Evolutionary conservation across 2,329 filamentous ascomycete genomes (phyloP), one percentile per base, ranked within the genome.

Genomic region (Pseudopithomyces maydicus): DNA sequence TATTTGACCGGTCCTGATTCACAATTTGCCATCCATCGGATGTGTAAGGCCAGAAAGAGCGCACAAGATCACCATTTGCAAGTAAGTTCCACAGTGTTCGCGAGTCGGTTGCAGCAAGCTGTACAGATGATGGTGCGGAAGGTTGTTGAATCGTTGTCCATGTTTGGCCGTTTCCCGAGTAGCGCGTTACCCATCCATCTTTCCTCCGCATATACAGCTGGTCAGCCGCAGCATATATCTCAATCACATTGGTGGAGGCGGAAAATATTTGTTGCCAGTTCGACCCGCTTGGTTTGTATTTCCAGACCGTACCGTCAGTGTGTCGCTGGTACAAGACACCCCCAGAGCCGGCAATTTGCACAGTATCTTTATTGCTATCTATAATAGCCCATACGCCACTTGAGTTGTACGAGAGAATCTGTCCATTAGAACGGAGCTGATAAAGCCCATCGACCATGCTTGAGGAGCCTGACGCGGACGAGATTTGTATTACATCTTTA

Each of bases 151-250:
- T 66, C 14, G 63, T 63, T 10, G 53, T 51, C 70, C 68, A 72
- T 3, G 51, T 54, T 1, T 55, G 61, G 6, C 62, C 65, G 0
- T 55, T 52, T n/a, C 70, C 66, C 0, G 63, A 61, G 58, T 64
- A 69, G 17, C 68, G 65, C 2, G 62, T 64, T 15, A 70, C 59
- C 62, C 65, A 69, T 35, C 70, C 70, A 44, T 72, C 68, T 59
- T 67, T 70, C 19, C 68, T 61, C 15, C 68, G 66, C 26, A 59
- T 60, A 57, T 72, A 72, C 38, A 72, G 52, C 35, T 70, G 65
- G 26, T 68, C 65, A 7, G 61, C 46, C 5, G 64, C 65, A 2
- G 68, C 67, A 49, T 69, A 61, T 10, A 71, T 70, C 19, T 72
- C 70, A 15, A 71, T 48, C 2, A 69, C 58, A 42, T 67, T 70